Evolutionary conservation across 768 basidiomycete species (phyloP), one percentile per base, ranked within the genome.

Genomic region (Mycena metata): DNA sequence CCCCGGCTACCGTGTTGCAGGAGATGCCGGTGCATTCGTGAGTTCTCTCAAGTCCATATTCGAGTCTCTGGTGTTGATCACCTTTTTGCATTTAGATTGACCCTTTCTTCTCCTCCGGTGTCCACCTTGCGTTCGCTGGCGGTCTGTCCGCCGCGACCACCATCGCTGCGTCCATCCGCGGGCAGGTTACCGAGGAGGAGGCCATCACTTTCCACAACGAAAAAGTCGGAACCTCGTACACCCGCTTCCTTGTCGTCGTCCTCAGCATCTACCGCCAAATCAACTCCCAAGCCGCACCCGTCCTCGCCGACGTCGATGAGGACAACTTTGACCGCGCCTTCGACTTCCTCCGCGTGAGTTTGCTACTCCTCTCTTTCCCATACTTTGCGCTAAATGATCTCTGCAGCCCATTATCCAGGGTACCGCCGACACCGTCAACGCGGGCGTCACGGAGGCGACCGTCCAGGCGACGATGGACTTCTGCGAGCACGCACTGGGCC

Each of bases 71-170:
- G 2, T 2, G 12, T 13, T 41, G n/a, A 6, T n/a, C 33, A 11
- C n/a, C n/a, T n/a, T n/a, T 17, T 39, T n/a, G 10, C 21, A 21
- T 1, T 15, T 24, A 63, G 61, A 89, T 90, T 62, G 89, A 90
- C 70, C 89, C 89, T 0, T 85, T 90, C 76, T 90, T 90, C 77
- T 90, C 88, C 9, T 87, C 85, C 60, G 83, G 83, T 0, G 79
- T 83, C 41, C 83, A 84, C 69, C 75, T 84, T 19, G 83, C 82
- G 6, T 74, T 82, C 30, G 73, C 78, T 2, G 75, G 79, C 15
- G 82, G 75, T 8, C 75, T 83, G 24, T 78, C 79, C 7, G 82
- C 83, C 5, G 82, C 82, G 5, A 55, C 75, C 11, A 75, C 80
- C 2, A 79, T 84, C 36, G 67, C 74, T 41, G 77, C 81, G 1